phyloP scores from a whole-genome alignment of 2,329 filamentous ascomycete species.

The Aureobasidium sp. region DNA sequence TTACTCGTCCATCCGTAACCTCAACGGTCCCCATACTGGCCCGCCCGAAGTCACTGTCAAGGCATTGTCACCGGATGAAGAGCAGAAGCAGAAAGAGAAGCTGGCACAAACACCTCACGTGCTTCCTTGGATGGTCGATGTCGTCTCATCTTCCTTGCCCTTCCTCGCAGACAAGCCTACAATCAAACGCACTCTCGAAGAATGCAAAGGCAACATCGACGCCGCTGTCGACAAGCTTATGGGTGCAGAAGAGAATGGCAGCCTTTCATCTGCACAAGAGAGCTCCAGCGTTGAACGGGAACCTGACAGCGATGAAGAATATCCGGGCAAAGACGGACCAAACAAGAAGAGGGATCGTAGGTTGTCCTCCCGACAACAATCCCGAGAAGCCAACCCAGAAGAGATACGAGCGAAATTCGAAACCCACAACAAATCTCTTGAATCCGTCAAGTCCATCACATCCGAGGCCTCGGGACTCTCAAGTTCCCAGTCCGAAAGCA shows the following conservation, averaged over 20 bases:
- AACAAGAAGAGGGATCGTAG: slow-evolving; percentile 46
- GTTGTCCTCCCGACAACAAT: slow-evolving; percentile 35
- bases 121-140: slow-evolving; percentile 50
- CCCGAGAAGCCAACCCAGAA: slow-evolving; percentile 23
- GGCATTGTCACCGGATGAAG: slow-evolving; percentile 35
- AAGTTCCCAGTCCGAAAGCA: slow-evolving; percentile 16
- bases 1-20: slow-evolving; percentile 59
- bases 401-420: slow-evolving; percentile 28
- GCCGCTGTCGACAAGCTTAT: slow-evolving; percentile 47
- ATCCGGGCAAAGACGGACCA: slow-evolving; percentile 35
- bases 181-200: slow-evolving; percentile 47
- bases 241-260: slow-evolving; percentile 40
- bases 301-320: slow-evolving; percentile 45
- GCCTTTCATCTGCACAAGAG: slow-evolving; percentile 37
- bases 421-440: slow-evolving; percentile 29
- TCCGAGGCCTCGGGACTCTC: slow-evolving; percentile 24
- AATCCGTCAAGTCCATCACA: slow-evolving; percentile 29
- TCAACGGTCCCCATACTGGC: slow-evolving; percentile 52
- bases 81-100: slow-evolving; percentile 32
- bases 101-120: slow-evolving; percentile 36
- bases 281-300: slow-evolving; percentile 47
- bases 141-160: slow-evolving; percentile 46
- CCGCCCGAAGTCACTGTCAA: slow-evolving; percentile 41
- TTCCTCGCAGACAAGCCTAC: slow-evolving; percentile 44
- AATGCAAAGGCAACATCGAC: slow-evolving; percentile 49